A percentile compares a stretch with the other conserved stretches of the same genome.
Evolutionary conservation across 2,329 filamentous ascomycete genomes (phyloP).

Genomic region (Pestalotiopsis sp.): DNA sequence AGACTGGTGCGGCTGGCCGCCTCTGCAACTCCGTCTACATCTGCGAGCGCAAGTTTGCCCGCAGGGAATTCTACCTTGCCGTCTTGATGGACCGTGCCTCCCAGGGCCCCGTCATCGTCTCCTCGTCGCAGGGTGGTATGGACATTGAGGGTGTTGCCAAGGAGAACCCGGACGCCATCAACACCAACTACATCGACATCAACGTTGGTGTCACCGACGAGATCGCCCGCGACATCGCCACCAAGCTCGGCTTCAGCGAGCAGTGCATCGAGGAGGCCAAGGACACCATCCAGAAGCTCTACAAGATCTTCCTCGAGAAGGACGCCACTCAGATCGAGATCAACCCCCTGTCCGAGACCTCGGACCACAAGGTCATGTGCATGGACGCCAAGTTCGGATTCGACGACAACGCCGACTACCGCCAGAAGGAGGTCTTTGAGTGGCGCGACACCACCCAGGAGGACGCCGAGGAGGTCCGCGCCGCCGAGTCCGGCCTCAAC

Average conservation of each 20-base stretch:
- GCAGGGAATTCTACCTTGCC: slow-evolving; percentile 98
- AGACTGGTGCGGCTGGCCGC: slow-evolving; percentile 90
- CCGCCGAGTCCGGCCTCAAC: slow-evolving; percentile 92
- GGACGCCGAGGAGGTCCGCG: slow-evolving; percentile 96
- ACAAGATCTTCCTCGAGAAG: slow-evolving; percentile 98
- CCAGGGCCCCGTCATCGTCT: slow-evolving; percentile 93
- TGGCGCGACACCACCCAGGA: slow-evolving; percentile 96
- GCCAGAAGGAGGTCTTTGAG: slow-evolving; percentile 93
- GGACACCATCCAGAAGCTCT: slow-evolving; percentile 97
- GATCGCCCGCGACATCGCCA: slow-evolving; percentile 86
- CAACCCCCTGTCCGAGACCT: slow-evolving; percentile 97
- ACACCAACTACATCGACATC: slow-evolving; percentile 92
- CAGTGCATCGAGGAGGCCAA: slow-evolving; percentile 96
- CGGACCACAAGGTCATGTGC: slow-evolving; percentile 95
- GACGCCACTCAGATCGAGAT: slow-evolving; percentile 99
- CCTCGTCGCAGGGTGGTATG: slow-evolving; percentile 98
- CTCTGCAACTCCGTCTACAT: slow-evolving; percentile 98
- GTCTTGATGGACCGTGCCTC: slow-evolving; percentile 95
- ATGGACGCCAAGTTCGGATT: slow-evolving; percentile 99
- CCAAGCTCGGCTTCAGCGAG: slow-evolving; percentile 93
- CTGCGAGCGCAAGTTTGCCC: slow-evolving; percentile 99
- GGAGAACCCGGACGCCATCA: slow-evolving; percentile 94
- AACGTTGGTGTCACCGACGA: slow-evolving; percentile 94
- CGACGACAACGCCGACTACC: slow-evolving; percentile 98
- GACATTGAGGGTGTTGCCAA: slow-evolving; percentile 99